phyloP scores from a whole-genome alignment of 2,329 filamentous ascomycete genomes.

The Monilinia fructigena region DNA sequence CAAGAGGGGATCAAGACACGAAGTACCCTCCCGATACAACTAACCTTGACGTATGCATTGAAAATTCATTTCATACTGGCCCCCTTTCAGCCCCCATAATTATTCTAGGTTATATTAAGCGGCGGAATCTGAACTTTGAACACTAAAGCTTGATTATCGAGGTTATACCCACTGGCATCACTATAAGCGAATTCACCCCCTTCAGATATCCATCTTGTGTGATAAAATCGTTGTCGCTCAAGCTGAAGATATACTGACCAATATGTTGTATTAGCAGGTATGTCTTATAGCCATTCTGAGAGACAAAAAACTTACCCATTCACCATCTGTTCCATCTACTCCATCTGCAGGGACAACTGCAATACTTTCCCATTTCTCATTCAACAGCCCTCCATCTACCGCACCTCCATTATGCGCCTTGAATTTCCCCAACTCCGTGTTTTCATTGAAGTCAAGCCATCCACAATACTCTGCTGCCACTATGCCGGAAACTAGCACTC shows the following conservation, averaged over 20 bases:
- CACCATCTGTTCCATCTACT: constrained; percentile 47
- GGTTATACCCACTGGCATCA: constrained; percentile 54
- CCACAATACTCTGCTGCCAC: constrained; percentile 60
- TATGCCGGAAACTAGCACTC: constrained; percentile 54
- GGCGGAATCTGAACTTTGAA: constrained; percentile 45
- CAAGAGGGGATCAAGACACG: background rate
- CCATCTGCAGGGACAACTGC: constrained; percentile 59
- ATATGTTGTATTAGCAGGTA: background rate
- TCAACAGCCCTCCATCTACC: constrained; percentile 58
- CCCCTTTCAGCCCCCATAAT: background rate
- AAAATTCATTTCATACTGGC: background rate
- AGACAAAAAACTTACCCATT: constrained; percentile 46
- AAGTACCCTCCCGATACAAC: background rate
- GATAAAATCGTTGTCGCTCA: constrained; percentile 74
- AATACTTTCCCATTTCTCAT: constrained; percentile 77
- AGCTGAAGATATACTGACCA: constrained; percentile 55
- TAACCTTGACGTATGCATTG: background rate
- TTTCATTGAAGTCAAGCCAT: constrained; percentile 68
- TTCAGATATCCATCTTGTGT: constrained; percentile 64
- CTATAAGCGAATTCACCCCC: constrained; percentile 52
- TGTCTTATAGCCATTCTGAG: no score
- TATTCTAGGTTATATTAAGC: background rate
- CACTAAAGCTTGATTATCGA: constrained; percentile 60
- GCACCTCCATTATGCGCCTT: constrained; percentile 66
- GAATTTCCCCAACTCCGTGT: constrained; percentile 62